These are phyloP conservation scores for Globisporangium camurandrum DNA, from an alignment of 352 stramenopile genomes.

Conservation along the genomic window DNA sequence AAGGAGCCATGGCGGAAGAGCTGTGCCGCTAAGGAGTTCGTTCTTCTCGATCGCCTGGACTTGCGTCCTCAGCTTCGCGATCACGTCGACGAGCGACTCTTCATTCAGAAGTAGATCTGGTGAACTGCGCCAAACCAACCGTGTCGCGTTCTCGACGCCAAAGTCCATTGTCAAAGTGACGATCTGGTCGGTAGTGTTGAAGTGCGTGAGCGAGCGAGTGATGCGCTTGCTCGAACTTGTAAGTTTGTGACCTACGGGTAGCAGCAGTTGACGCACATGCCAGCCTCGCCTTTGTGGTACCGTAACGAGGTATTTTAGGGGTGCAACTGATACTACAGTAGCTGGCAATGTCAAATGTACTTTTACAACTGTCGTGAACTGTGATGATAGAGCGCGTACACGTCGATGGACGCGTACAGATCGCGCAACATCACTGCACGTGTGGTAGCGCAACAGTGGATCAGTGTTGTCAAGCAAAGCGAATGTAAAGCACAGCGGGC, in stretches of 20 bases:
- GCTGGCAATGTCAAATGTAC: too few species aligned
- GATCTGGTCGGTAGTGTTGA: background rate
- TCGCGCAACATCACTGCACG: too few species aligned
- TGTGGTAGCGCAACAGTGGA: too few species aligned
- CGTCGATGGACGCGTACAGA: too few species aligned
- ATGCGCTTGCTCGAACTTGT: too few species aligned
- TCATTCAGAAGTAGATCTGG: conserved; percentile 76
- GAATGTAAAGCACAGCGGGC: too few species aligned
- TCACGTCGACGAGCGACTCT: conserved; percentile 69
- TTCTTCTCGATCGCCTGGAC: conserved; percentile 70
- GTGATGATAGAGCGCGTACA: too few species aligned
- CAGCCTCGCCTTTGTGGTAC: background rate
- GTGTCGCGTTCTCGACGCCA: conserved; percentile 31
- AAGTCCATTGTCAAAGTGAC: conserved; percentile 21
- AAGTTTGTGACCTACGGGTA: too few species aligned
- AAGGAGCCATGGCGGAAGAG: conserved; percentile 60
- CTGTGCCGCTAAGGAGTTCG: conserved; percentile 61
- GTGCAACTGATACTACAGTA: too few species aligned
- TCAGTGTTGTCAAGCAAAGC: too few species aligned
- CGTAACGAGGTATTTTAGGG: background rate
- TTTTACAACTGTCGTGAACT: too few species aligned
- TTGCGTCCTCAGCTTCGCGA: conserved; percentile 54
- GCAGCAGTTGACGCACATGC: background rate
- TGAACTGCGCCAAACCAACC: conserved; percentile 51
- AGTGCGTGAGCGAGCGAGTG: too few species aligned